A percentile compares a stretch with the other conserved stretches of the same genome.
Evolutionary conservation across 176 grass and related monocot genomes (phyloP).

Genomic region (barley (Hordeum vulgare)): MorexV3_pseudomolecules_assembly NC_058522.1:349232401-349232900

Average conservation of each 20-base stretch:
- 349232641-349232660: constrained; percentile 76
- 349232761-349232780: neutral
- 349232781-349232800: neutral
- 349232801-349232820: neutral
- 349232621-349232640: constrained; percentile 57
- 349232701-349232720: neutral
- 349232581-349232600: constrained; percentile 11
- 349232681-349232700: constrained; percentile 25
- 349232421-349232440: neutral
- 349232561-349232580: constrained; percentile 12
- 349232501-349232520: neutral
- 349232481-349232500: neutral
- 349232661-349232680: constrained; percentile 76
- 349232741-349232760: neutral
- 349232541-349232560: constrained; percentile 50
- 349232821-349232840: neutral
- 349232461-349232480: neutral
- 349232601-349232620: constrained; percentile 74
- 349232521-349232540: constrained; percentile 6
- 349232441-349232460: neutral
- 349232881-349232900: neutral
- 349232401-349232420: neutral
- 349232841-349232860: neutral
- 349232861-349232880: neutral
- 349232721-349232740: neutral